These are phyloP conservation scores for Trichoderma afroharzianum DNA, from an alignment of 2,329 filamentous ascomycete species.

Conservation along the genomic window DNA sequence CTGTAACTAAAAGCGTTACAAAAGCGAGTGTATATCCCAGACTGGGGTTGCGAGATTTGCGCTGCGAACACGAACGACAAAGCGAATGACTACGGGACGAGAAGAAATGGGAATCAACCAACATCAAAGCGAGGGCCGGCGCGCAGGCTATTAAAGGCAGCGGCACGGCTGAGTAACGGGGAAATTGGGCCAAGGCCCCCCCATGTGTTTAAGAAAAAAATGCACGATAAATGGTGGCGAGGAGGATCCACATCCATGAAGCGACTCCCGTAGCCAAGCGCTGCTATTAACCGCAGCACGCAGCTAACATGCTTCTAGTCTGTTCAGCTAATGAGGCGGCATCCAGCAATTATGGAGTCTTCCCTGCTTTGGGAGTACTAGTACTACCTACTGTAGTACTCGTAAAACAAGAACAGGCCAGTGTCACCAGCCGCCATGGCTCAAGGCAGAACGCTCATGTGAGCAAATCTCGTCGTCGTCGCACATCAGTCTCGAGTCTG, in stretches of 20 bases:
- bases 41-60: neutral
- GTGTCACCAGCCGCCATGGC: neutral
- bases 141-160: neutral
- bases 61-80: constrained; percentile 5
- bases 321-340: neutral
- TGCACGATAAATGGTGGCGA: neutral
- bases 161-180: neutral
- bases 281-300: neutral
- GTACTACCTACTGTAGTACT: too few species aligned
- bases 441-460: neutral
- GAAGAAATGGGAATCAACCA: neutral
- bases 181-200: constrained; percentile 2
- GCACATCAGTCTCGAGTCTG: neutral
- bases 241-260: constrained; percentile 10
- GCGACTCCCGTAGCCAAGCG: neutral
- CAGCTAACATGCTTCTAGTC: neutral
- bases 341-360: neutral
- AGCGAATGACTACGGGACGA: neutral
- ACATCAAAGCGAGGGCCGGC: neutral
- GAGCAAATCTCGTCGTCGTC: neutral
- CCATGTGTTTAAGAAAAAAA: neutral
- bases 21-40: neutral
- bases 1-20: neutral
- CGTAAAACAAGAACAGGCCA: neutral
- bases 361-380: neutral